Evolutionary conservation across 2,329 filamentous ascomycete genomes (phyloP), one percentile per base, ranked within the genome.

Genomic region (Aspergillus vadensis): DNA sequence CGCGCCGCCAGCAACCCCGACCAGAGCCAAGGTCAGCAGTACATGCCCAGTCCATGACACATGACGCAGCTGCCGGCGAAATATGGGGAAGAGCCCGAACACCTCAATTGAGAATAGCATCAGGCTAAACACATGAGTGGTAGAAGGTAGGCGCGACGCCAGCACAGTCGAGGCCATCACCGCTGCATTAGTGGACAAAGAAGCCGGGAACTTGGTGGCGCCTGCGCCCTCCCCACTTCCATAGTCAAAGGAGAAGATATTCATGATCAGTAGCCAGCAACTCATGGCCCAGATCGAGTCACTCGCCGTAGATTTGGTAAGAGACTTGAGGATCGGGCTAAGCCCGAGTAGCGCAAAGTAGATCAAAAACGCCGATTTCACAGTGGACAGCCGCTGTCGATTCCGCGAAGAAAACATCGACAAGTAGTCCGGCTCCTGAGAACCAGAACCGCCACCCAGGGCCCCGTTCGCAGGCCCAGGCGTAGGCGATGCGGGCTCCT

Each of bases 211-310:
- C 51, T 80, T 82, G 25, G 77, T 78, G 58, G 76, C 76, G 63
- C 72, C 74, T 25, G 75, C 73, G 66, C 74, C 74, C 57, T 77
- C 74, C 12, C 75, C 74, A 56, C 91, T 90, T 10, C 91, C 91
- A 76, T 99, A 99, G 81, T 99, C 95, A 72, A 97, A 98, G 75
- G 96, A 97, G 77, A 97, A 96, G 63, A 98, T 92, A 76, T 99
- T 99, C 78, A 97, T 94, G 70, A 91, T 86, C 64, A 99, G 86
- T 48, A 99, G 84, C 88, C 92, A 95, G 71, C 91, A 93, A 54
- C 91, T 95, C 81, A 99, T 90, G 60, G 95, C 92, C 95, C 95
- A 99, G 74, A 99, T 99, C 47, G 90, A 95, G 82, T 99, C 95
- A 58, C 87, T 90, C 7, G 91, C 94, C 4, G 94, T 98, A 5